Evolutionary conservation across 75 land plant species (phyloP), one percentile per base, ranked within the genome.

Genomic region (Pseudotsuga menziesii): DNA sequence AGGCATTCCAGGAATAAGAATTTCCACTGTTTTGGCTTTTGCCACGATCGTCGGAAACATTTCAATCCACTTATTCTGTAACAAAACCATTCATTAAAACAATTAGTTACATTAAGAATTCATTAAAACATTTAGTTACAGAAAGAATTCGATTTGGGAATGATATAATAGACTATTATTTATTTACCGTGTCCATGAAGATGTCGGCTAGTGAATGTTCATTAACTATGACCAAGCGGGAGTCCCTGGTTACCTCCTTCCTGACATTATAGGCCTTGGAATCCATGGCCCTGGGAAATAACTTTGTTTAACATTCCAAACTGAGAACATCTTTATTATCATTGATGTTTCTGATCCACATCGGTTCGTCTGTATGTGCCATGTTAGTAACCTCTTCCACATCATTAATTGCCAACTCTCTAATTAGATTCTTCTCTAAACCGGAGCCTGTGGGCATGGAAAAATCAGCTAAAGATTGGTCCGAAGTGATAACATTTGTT

Each of bases 401-500:
- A 15, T 97, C 90, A 16, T 85, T 83, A 75, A 83, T 35, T 11
- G 97, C 98, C 35, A 96, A 83, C 61, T 96, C 94, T 41, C 87
- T 61, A 13, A 88, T 93, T 57, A 91, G 86, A 57, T 72, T 90
- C 88, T 32, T 91, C 94, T 89, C 93, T 74, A 75, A 48, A 15
- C 84, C 5, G 29, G 57, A 25, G 8, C 57, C 57, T 6, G 75
- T 27, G 7, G 48, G 57, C 57, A 54, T 55, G 14, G 75, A 32
- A 52, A 73, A 48, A 14, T 54, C 57, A 25, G 58, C 22, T 22
- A 27, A 73, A 4, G 57, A 39, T 29, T 16, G 59, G 59, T 20
- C 5, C 0, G 72, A 15, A 19, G 52, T 7, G 13, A 36, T 39
- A 39, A 20, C 35, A 9, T 12, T 14, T 2, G 72, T 15, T 0